Base-by-base conservation (phyloP, 495 filamentous ascomycete genomes). In the Penicillium chermesinum region DNA sequence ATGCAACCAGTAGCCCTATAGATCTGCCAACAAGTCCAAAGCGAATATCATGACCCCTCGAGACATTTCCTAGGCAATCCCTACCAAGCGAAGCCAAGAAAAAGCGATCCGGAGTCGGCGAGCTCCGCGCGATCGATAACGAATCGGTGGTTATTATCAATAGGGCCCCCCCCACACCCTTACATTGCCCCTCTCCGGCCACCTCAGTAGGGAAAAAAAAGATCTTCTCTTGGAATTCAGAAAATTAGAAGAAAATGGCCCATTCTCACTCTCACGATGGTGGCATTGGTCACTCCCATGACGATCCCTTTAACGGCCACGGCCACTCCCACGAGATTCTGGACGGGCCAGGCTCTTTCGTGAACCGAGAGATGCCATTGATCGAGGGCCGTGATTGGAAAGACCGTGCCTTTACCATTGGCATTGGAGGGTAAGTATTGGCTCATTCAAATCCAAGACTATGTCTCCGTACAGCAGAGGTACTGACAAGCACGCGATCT, bases 281-380 rank as follows among this genome's bases (percentile, higher is more conserved):
- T 25, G 69, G 67, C 53, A 50, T 71, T 38, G 59, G 66, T 46
- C 84, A 86, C 54, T 76, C 79, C 35, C 84, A 87, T 62, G 81
- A 79, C 41, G 80, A 79, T 47, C 75, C 77, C 61, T 75, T 80
- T 46, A 80, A 78, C 46, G 89, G 93, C 58, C 93, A 98, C 65
- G 91, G 93, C 56, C 93, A 98, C 75, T 84, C 82, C 2, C 93
- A 97, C 66, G 93, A 96, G 72, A 89, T 96, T 63, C 86, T 96
- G 62, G 87, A 91, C 63, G 91, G 93, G 0, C 93, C 93, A 2
- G 93, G 93, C 35, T 91, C 87, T 46, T 97, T 84, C 67, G 65
- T 89, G 7, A 84, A 83, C 48, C 85, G 91, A n/a, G 93, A 97
- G 74, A 88, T 91, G 84, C 91, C 90, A 25, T 81, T 98, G 40